Percentiles rank a stretch among this genome's conserved stretches.
These are phyloP conservation scores for Bidens hawaiensis DNA, from an alignment of 140 eudicot genomes.

Conservation along the genomic window DNA sequence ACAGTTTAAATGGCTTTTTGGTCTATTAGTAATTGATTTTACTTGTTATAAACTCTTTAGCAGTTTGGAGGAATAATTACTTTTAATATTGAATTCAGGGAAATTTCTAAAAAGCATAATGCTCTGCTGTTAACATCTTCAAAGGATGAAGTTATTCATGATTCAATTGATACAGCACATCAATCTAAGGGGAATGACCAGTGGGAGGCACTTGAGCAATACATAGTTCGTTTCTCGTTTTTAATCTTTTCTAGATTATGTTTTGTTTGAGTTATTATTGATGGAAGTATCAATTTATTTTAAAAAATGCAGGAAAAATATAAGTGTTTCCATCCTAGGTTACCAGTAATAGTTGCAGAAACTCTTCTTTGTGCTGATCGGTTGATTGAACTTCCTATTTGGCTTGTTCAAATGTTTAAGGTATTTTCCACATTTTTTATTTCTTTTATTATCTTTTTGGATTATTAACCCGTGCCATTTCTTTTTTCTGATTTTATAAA, in stretches of 20 bases:
- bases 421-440: conserved; percentile 45
- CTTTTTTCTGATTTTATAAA: background rate
- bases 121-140: conserved; percentile 74
- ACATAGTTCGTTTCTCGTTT: conserved; percentile 59
- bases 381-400: conserved; percentile 88
- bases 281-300: conserved; percentile 2
- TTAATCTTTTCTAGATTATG: background rate
- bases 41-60: conserved; percentile 7
- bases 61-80: conserved; percentile 1
- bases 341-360: conserved; percentile 85
- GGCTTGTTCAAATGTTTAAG: conserved; percentile 93
- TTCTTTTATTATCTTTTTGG: background rate
- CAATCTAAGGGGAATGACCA: conserved; percentile 56
- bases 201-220: conserved; percentile 89
- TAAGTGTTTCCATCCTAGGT: conserved; percentile 71
- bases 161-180: conserved; percentile 39
- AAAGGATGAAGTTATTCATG: conserved; percentile 43
- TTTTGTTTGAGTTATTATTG: conserved; percentile 1
- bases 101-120: conserved; percentile 37
- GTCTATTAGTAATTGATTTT: conserved; percentile 1
- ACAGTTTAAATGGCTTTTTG: too few relatives aligned
- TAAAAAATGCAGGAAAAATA: conserved; percentile 82
- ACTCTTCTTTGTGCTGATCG: conserved; percentile 87
- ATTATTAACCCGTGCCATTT: background rate
- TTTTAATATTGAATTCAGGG: conserved; percentile 38